A percentile compares a stretch with the other conserved stretches of the same genome.
phyloP scores from a whole-genome alignment of 139 green algal genomes.

The Asterochloris sp. region DNA sequence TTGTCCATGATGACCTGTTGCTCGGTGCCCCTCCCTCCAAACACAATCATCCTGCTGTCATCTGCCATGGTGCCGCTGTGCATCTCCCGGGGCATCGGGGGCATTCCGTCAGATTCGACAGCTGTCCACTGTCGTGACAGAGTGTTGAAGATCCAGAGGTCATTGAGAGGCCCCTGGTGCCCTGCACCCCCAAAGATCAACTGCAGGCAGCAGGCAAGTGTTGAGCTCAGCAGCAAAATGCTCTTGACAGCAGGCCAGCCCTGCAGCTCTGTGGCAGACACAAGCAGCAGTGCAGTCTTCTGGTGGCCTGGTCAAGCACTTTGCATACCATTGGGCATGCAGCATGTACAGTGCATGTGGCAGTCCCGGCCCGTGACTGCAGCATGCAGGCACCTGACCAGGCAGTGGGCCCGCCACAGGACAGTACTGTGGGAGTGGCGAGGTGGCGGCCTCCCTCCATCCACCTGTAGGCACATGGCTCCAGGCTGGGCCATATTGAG shows the following conservation, averaged over 20 bases:
- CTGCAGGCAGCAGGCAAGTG: conserved; percentile 18
- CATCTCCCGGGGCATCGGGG: conserved; percentile 54
- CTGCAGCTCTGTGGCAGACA: neutral
- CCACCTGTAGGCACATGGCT: conserved; percentile 15
- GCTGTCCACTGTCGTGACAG: conserved; percentile 27
- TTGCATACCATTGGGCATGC: too few relatives aligned
- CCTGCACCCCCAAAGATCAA: conserved; percentile 63
- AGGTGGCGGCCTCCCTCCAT: conserved; percentile 27
- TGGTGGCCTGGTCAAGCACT: too few relatives aligned
- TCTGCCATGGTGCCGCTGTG: conserved; percentile 48
- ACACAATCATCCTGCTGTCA: conserved; percentile 47
- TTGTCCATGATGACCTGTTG: conserved; percentile 25
- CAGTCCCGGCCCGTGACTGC: too few relatives aligned
- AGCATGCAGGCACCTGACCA: neutral
- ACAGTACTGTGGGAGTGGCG: conserved; percentile 56
- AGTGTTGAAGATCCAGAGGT: conserved; percentile 63
- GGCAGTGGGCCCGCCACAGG: conserved; percentile 10
- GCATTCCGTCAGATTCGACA: conserved; percentile 11
- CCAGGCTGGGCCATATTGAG: neutral
- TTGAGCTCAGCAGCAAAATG: neutral
- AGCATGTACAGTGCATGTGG: too few relatives aligned
- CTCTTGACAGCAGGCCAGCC: neutral
- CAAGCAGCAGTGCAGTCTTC: neutral
- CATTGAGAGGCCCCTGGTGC: conserved; percentile 45
- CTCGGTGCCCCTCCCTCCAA: conserved; percentile 43